phyloP scores from a whole-genome alignment of 305 asterid species.

The Fraxinus paxiana region DNA sequence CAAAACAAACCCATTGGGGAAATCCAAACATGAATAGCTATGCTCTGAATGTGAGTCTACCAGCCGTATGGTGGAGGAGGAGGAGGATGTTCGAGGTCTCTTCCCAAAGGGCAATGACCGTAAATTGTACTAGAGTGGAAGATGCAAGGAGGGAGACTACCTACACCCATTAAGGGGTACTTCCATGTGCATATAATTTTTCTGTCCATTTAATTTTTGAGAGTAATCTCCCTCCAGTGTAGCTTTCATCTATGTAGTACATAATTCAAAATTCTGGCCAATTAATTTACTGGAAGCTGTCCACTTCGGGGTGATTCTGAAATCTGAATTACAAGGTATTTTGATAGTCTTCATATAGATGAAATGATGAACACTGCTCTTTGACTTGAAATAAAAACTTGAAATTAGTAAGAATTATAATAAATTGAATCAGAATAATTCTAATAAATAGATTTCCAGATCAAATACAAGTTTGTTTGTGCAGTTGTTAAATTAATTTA shows the following conservation, averaged over 20 bases:
- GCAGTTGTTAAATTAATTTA: neutral
- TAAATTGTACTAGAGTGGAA: conserved; percentile 74
- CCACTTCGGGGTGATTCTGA: neutral
- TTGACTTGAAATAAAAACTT: neutral
- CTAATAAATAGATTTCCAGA: neutral
- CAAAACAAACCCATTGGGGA: conserved; percentile 42
- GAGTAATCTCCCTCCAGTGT: neutral
- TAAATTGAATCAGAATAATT: neutral
- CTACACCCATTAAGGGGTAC: conserved; percentile 47
- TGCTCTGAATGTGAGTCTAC: conserved; percentile 38
- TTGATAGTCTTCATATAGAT: neutral
- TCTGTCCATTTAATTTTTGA: neutral
- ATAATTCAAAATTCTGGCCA: neutral
- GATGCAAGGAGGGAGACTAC: conserved; percentile 80
- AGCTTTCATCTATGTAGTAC: neutral
- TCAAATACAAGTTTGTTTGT: neutral
- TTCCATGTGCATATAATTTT: neutral
- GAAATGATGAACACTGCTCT: neutral
- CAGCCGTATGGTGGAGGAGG: conserved; percentile 54
- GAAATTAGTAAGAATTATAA: neutral
- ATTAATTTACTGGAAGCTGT: neutral
- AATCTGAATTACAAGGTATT: neutral
- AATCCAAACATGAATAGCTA: conserved; percentile 43
- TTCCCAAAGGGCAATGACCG: conserved; percentile 69
- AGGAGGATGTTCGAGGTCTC: conserved; percentile 55